Evolutionary conservation across 495 filamentous ascomycete genomes (phyloP), one percentile per base, ranked within the genome.

Genomic region (Neurospora africana): DNA sequence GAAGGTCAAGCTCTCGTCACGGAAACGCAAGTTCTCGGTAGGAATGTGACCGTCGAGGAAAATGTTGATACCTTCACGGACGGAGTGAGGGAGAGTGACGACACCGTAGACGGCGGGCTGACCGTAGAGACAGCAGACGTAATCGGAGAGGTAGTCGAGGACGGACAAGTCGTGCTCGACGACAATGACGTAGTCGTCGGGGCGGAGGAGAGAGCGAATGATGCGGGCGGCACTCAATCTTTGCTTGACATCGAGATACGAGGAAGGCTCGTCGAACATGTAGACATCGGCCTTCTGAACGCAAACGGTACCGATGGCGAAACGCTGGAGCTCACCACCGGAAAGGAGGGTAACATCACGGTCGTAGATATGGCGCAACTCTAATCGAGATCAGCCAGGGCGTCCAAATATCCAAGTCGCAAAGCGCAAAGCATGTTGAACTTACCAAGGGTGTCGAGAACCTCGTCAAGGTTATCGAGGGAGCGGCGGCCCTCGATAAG

Each of bases 241-340:
- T 81, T 99, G 95, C 86, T 98, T 97, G 78, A 97, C 94, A 77
- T 99, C 96, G 38, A 99, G 89, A 78, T 97, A 99, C 11, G 95
- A 98, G 17, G 94, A 98, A 30, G 96, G 96, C 85, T 99, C 95
- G 80, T 99, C 95, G 77, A 99, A 99, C 96, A 98, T 98, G 86
- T 99, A 97, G 35, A 98, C 94, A 83, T 98, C 95, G 43, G 94
- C 95, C 76, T 97, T 89, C 80, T 97, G 95, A 30, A 99, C 95
- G 78, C 96, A 98, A 44, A 95, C 92, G 68, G 94, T 89, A 76
- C 91, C 95, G 75, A 99, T 97, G 75, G 95, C 96, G 77, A 99
- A 99, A 79, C 95, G 91, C 82, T 99, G 94, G 78, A 99, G 88
- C 81, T 99, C 95, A 86, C 95, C 95, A 84, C 95, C 95, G 75